Evolutionary conservation across 139 green algal genomes (phyloP).

Genomic region (Chlorella sp.): DNA sequence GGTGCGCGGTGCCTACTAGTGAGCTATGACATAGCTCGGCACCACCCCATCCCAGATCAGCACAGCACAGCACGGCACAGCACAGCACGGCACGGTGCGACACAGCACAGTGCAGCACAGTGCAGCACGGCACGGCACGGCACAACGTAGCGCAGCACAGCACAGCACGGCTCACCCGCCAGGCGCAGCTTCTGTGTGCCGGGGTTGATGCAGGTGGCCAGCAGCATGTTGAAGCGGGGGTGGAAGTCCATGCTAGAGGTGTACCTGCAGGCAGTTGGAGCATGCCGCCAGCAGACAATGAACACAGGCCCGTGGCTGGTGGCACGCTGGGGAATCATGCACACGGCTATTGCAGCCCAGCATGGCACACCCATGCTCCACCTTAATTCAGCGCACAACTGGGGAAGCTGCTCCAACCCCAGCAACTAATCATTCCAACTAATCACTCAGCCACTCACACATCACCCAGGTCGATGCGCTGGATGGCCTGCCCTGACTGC

Average conservation of each 20-base stretch:
- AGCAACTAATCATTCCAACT: too few relatives aligned
- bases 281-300: background rate
- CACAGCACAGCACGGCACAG: background rate
- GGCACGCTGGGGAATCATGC: too few relatives aligned
- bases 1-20: too few relatives aligned
- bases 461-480: constrained; percentile 13
- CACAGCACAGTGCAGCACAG: background rate
- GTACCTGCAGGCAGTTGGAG: constrained; percentile 36
- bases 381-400: too few relatives aligned
- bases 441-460: background rate
- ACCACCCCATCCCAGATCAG: too few relatives aligned
- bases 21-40: too few relatives aligned
- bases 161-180: background rate
- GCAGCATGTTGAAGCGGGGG: constrained; percentile 44
- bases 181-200: background rate
- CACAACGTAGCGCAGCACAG: background rate
- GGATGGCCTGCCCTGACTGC: constrained; percentile 35
- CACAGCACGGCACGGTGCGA: background rate
- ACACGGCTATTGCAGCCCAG: too few relatives aligned
- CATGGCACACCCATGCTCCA: too few relatives aligned
- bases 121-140: background rate
- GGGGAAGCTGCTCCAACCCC: too few relatives aligned
- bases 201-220: constrained; percentile 31
- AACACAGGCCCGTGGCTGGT: too few relatives aligned
- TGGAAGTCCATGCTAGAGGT: constrained; percentile 64